Evolutionary conservation across 1,284 basidiomycete species (phyloP).

Genomic region (Puccinia triticina): DNA sequence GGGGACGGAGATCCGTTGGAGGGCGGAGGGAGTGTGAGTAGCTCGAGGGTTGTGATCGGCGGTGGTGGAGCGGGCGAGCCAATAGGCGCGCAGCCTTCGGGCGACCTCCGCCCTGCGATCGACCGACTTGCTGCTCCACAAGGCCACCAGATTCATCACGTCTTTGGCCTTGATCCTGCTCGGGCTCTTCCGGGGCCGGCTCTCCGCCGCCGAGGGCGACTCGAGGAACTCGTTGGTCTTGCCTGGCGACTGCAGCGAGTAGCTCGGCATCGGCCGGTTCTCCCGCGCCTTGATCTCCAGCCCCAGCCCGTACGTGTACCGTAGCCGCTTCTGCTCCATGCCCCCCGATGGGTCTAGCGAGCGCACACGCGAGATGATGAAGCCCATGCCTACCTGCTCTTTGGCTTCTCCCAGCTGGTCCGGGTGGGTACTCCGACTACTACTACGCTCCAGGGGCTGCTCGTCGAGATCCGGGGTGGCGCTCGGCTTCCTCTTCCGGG

Average conservation of each 20-base stretch:
- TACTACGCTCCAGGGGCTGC: background rate
- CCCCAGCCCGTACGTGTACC: conserved; percentile 19
- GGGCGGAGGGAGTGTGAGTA: background rate
- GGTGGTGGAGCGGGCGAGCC: background rate
- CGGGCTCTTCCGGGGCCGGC: background rate
- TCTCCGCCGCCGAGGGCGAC: background rate
- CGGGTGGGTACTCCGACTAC: background rate
- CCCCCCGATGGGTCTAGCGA: background rate
- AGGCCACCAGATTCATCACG: conserved; percentile 39
- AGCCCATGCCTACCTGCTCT: conserved; percentile 33
- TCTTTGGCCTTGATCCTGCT: conserved; percentile 15
- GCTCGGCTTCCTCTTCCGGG: background rate
- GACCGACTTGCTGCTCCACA: conserved; percentile 42
- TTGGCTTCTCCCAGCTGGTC: background rate
- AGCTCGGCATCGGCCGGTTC: conserved; percentile 22
- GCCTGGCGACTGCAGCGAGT: conserved; percentile 21
- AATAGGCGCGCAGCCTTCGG: conserved; percentile 2
- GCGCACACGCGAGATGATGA: conserved; percentile 25
- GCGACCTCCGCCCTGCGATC: conserved; percentile 3
- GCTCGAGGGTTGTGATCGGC: background rate
- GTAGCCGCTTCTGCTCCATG: background rate
- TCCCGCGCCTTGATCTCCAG: conserved; percentile 27
- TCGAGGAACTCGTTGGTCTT: background rate
- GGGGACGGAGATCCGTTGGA: background rate
- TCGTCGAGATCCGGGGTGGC: background rate